Evolutionary conservation across 1,284 basidiomycete species (phyloP), one percentile per base, ranked within the genome.

Genomic region (Ustilago vetiveriae): DNA sequence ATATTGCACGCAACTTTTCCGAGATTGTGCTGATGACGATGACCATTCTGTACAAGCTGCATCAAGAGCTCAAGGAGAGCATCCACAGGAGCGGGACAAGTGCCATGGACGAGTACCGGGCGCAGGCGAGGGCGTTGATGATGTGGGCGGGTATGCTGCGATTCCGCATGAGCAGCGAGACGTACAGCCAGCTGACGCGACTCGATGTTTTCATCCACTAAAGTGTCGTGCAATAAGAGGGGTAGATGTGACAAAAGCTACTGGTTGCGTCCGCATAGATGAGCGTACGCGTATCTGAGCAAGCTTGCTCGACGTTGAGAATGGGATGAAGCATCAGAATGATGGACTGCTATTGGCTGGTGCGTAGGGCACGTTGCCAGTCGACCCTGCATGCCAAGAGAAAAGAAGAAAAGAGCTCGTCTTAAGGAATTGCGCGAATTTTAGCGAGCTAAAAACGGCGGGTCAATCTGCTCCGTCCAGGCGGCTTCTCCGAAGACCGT

Each of bases 1-100:
- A 90, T 5, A 85, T 98, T 74, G 91, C 94, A 69, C 87, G 90
- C 66, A 98, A 96, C 83, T 84, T 98, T 79, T 92, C 93, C 78
- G 88, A 89, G 5, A 91, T 96, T 80, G 86, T 98, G 33, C 88
- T 92, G 24, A 87, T 94, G 50, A 90, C 91, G n/a, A 98, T 98
- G 95, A 92, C 94, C 79, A 89, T 90, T 23, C 87, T 98, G 24
- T 90, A 90, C 65, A 74, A 76, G 47, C 62, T 81, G 55, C 75
- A 80, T 42, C 66, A 72, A 42, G 64, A 59, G 51, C 64, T 80
- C 45, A 79, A 81, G 76, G 58, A 73, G 32, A 74, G 75, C n/a
- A 56, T 70, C 27, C 74, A 70, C 40, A 53, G 75, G 10, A 67
- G 69, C 43, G 63, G 58, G 10, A 70, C 65, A 6, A 55, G 57